These are phyloP conservation scores for Clarireedia homoeocarpa DNA, from an alignment of 2,329 filamentous ascomycete genomes.

Conservation along the genomic window DNA sequence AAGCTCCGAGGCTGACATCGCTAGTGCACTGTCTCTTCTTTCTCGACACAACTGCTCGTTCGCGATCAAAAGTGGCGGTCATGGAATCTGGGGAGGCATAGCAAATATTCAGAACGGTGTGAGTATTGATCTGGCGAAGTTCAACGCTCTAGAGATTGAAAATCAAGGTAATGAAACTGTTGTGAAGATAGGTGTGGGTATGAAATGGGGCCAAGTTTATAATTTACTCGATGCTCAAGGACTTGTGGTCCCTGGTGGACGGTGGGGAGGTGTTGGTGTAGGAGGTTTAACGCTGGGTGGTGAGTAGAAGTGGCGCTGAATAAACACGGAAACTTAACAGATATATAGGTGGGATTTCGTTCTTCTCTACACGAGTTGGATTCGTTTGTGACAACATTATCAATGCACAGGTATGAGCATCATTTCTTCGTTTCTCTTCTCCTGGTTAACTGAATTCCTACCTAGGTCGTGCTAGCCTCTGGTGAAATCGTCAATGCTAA, in stretches of 20 bases:
- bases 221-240: constrained; percentile 25
- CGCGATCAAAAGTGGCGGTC: constrained; percentile 48
- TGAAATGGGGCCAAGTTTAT: constrained; percentile 34
- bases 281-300: constrained; percentile 11
- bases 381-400: constrained; percentile 40
- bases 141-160: constrained; percentile 5
- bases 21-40: background rate
- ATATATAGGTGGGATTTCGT: constrained; percentile 6
- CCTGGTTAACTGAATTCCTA: constrained; percentile 3
- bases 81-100: constrained; percentile 45
- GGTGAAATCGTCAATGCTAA: background rate
- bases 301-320: background rate
- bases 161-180: constrained; percentile 18
- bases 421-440: constrained; percentile 12
- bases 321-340: background rate
- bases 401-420: constrained; percentile 31
- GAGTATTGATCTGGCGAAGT: constrained; percentile 31
- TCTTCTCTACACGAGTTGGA: constrained; percentile 31
- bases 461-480: constrained; percentile 3
- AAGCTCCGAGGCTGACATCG: background rate
- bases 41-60: constrained; percentile 29
- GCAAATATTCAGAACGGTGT: constrained; percentile 41
- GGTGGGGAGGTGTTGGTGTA: constrained; percentile 20
- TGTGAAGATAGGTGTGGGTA: constrained; percentile 31
- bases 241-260: constrained; percentile 31